These are phyloP conservation scores for Citrus australasica DNA, from an alignment of 345 rosid species.

Conservation along the genomic window DNA sequence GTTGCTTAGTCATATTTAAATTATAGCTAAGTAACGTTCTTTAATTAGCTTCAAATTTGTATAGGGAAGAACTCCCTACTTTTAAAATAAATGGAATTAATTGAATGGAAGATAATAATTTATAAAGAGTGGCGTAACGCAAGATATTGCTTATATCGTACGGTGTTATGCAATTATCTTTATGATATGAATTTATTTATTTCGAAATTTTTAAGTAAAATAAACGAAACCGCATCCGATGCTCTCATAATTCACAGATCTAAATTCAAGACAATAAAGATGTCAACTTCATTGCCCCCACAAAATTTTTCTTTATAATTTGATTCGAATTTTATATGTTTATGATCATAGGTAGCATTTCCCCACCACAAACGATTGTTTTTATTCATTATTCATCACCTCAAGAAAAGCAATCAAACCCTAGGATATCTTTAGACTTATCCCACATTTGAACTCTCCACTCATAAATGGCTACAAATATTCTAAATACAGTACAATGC, in stretches of 20 bases:
- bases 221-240: constrained; percentile 17
- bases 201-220: background rate
- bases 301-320: background rate
- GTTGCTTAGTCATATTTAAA: too few relatives aligned
- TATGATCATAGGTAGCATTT: background rate
- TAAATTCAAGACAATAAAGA: constrained; percentile 14
- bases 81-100: background rate
- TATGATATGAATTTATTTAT: background rate
- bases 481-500: too few relatives aligned
- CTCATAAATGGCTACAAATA: too few relatives aligned
- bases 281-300: constrained; percentile 23
- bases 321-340: background rate
- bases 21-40: too few relatives aligned
- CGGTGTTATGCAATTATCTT: constrained; percentile 1
- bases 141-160: constrained; percentile 11
- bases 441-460: too few relatives aligned
- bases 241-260: background rate
- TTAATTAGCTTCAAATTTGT: too few relatives aligned
- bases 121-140: background rate
- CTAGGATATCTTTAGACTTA: constrained; percentile 1
- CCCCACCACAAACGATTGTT: constrained; percentile 27
- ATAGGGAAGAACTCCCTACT: too few relatives aligned
- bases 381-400: constrained; percentile 14
- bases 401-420: background rate
- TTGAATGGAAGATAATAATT: background rate